These are phyloP conservation scores for Sisymbrium irio DNA, from an alignment of 345 rosid species.

Conservation along the genomic window DNA sequence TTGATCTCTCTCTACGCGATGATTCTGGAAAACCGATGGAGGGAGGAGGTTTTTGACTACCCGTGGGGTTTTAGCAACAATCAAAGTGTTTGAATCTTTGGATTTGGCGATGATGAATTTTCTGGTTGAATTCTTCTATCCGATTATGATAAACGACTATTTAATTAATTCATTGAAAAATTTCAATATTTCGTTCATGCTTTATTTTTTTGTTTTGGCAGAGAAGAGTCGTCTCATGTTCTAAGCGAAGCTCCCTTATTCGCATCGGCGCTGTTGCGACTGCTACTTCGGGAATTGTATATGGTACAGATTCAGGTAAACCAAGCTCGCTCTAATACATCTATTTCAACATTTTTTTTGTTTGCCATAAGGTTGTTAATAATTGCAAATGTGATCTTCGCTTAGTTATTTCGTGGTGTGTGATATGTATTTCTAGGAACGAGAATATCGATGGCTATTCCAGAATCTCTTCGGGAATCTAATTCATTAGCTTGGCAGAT, in stretches of 20 bases:
- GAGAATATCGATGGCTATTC: slow-evolving; percentile 43
- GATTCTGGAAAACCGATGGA: slow-evolving; percentile 1
- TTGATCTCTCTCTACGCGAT: neutral
- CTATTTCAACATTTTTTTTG: neutral
- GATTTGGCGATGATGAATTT: slow-evolving; percentile 32
- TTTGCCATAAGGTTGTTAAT: too few species aligned
- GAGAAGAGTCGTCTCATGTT: slow-evolving; percentile 40
- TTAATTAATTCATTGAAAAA: neutral
- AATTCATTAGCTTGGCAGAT: slow-evolving; percentile 32
- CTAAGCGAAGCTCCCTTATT: slow-evolving; percentile 30
- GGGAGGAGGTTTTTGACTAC: neutral
- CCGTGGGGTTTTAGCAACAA: neutral
- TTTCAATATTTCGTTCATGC: neutral
- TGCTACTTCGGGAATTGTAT: slow-evolving; percentile 45
- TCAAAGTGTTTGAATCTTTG: neutral
- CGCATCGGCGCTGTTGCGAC: slow-evolving; percentile 45
- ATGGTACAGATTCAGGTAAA: slow-evolving; percentile 44
- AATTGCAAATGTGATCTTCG: too few species aligned
- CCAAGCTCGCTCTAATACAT: slow-evolving; percentile 28
- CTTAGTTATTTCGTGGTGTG: too few species aligned
- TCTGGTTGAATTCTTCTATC: slow-evolving; percentile 24
- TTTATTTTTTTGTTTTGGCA: slow-evolving; percentile 8
- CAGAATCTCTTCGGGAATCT: slow-evolving; percentile 32
- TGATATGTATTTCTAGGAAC: slow-evolving; percentile 35
- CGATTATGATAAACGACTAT: neutral